Evolutionary conservation across 2,329 filamentous ascomycete species (phyloP).

Genomic region (Purpureocillium lavendulum): DNA sequence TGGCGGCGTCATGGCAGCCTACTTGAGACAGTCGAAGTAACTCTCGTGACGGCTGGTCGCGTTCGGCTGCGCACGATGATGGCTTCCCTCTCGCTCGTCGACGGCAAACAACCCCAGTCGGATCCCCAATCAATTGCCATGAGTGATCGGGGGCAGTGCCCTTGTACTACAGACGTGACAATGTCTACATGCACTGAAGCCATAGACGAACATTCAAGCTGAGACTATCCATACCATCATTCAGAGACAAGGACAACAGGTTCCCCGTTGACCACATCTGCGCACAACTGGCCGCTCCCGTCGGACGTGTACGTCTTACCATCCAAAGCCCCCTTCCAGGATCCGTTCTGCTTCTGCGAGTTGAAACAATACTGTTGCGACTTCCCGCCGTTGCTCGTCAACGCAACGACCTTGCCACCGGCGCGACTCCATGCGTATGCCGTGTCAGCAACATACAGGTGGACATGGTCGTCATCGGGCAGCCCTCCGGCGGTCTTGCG

Average conservation of each 20-base stretch:
- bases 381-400: slow-evolving; percentile 33
- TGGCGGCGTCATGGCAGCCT: slow-evolving; percentile 20
- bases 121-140: too few relatives aligned
- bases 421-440: slow-evolving; percentile 38
- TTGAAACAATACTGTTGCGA: slow-evolving; percentile 33
- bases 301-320: slow-evolving; percentile 26
- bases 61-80: too few relatives aligned
- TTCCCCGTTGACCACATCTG: slow-evolving; percentile 30
- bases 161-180: too few relatives aligned
- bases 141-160: too few relatives aligned
- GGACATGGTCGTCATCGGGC: slow-evolving; percentile 31
- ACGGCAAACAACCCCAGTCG: too few relatives aligned
- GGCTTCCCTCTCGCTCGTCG: too few relatives aligned
- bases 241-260: slow-evolving; percentile 24
- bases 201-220: too few relatives aligned
- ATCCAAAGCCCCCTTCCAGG: slow-evolving; percentile 31
- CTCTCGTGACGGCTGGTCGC: too few relatives aligned
- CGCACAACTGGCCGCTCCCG: slow-evolving; percentile 29
- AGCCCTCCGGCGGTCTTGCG: slow-evolving; percentile 36
- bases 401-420: slow-evolving; percentile 32
- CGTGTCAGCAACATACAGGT: slow-evolving; percentile 30
- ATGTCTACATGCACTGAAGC: too few relatives aligned
- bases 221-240: neutral
- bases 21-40: slow-evolving; percentile 11
- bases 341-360: slow-evolving; percentile 24